Evolutionary conservation across 768 basidiomycete species (phyloP).

Genomic region (Mycena venus): DNA sequence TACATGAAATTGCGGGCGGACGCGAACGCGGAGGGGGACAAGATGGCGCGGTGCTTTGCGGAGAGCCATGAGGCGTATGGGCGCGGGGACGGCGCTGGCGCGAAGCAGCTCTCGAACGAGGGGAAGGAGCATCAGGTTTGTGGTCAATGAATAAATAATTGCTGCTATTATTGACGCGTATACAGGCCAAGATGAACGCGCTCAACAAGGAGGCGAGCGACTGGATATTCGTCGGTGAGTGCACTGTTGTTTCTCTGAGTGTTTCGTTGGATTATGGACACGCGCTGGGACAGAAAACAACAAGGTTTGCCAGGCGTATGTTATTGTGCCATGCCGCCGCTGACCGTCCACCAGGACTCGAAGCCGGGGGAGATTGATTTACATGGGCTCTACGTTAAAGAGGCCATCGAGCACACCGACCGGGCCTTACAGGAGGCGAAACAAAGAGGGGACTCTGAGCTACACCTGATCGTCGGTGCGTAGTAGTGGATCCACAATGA

Average conservation of each 20-base stretch:
- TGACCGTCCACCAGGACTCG: conserved; percentile 63
- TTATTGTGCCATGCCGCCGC: not conserved
- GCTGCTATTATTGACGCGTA: not conserved
- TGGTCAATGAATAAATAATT: not conserved
- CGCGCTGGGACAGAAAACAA: conserved; percentile 73
- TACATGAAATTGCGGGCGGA: conserved; percentile 79
- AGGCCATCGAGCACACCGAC: conserved; percentile 85
- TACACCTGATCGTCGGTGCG: conserved; percentile 89
- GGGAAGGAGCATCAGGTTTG: conserved; percentile 81
- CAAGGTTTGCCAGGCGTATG: conserved; percentile 54
- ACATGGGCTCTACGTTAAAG: conserved; percentile 94
- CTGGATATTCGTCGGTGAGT: conserved; percentile 87
- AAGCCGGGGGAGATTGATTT: conserved; percentile 85
- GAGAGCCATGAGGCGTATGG: conserved; percentile 83
- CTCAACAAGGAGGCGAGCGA: conserved; percentile 86
- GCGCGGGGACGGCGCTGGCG: conserved; percentile 78
- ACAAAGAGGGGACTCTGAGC: conserved; percentile 68
- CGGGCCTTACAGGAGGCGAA: conserved; percentile 77
- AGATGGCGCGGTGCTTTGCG: conserved; percentile 80
- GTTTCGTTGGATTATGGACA: not conserved
- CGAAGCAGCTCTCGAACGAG: conserved; percentile 85
- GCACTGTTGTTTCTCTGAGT: not conserved
- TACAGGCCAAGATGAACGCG: conserved; percentile 70
- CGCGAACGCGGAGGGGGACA: conserved; percentile 85
- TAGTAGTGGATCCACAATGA: conserved; percentile 23